A percentile compares a stretch with the other conserved stretches of the same genome.
Evolutionary conservation across 768 basidiomycete species (phyloP).

Genomic region (Mycena kentingensis): DNA sequence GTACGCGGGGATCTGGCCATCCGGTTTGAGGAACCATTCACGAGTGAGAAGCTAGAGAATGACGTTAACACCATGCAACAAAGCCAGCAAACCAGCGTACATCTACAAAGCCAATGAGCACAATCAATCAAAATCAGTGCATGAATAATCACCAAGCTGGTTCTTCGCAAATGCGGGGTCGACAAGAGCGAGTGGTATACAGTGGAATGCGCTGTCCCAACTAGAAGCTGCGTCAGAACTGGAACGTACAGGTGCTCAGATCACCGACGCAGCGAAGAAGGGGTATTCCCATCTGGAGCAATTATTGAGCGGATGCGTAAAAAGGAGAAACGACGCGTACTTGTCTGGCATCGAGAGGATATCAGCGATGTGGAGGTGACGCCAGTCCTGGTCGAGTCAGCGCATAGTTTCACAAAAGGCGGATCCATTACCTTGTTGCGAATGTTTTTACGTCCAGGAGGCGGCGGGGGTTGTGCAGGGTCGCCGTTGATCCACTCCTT

Average conservation of each 20-base stretch:
- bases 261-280: constrained; percentile 98
- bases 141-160: no score
- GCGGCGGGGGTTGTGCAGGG: constrained; percentile 92
- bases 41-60: constrained; percentile 91
- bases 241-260: no score
- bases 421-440: constrained; percentile 69
- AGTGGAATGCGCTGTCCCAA: constrained; percentile 99
- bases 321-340: constrained; percentile 43
- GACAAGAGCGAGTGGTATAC: constrained; percentile 94
- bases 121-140: no score
- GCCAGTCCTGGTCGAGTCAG: constrained; percentile 72
- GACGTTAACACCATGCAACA: no score
- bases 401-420: background rate
- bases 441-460: constrained; percentile 81
- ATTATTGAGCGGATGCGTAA: constrained; percentile 5
- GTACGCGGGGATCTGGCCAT: constrained; percentile 97
- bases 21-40: constrained; percentile 99
- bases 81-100: no score
- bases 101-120: no score
- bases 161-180: constrained; percentile 97
- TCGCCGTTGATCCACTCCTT: constrained; percentile 97
- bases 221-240: no score
- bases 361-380: constrained; percentile 92
- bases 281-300: constrained; percentile 90
- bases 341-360: constrained; percentile 99